A percentile compares a stretch with the other conserved stretches of the same genome.
phyloP scores from a whole-genome alignment of 768 basidiomycete species.

The Rhodocollybia butyracea region DNA sequence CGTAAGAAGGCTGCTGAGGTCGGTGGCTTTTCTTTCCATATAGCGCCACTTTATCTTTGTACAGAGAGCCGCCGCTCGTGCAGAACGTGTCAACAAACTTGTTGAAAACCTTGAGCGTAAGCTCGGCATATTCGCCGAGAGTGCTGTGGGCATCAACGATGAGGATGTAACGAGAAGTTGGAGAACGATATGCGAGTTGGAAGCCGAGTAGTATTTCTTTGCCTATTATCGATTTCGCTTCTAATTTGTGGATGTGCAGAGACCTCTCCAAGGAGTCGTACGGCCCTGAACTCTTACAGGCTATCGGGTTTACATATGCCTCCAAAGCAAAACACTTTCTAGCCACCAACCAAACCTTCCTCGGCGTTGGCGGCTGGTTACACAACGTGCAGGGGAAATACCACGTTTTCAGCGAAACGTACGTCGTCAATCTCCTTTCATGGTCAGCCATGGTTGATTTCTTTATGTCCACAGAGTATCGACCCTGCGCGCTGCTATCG shows the following conservation, averaged over 20 bases:
- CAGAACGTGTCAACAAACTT: conserved; percentile 71
- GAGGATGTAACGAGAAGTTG: conserved; percentile 68
- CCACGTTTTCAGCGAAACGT: conserved; percentile 93
- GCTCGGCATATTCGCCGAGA: conserved; percentile 85
- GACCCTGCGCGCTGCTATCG: conserved; percentile 81
- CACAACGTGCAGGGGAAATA: conserved; percentile 92
- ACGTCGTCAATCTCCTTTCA: conserved; percentile 26
- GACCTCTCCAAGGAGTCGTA: conserved; percentile 86
- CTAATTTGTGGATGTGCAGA: conserved; percentile 35
- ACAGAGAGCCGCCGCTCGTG: conserved; percentile 79
- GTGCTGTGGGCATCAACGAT: conserved; percentile 67
- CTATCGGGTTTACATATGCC: conserved; percentile 82
- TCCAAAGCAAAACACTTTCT: conserved; percentile 82
- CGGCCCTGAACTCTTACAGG: conserved; percentile 80
- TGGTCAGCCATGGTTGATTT: background rate
- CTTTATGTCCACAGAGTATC: conserved; percentile 55
- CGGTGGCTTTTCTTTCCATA: conserved; percentile 14
- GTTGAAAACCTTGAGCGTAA: conserved; percentile 79
- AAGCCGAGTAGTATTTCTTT: conserved; percentile 67
- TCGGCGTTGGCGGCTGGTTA: conserved; percentile 90
- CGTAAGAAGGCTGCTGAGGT: conserved; percentile 68
- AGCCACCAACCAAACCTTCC: conserved; percentile 65
- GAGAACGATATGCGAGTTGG: conserved; percentile 73
- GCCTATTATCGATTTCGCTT: background rate
- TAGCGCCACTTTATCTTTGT: conserved; percentile 9